phyloP scores from a whole-genome alignment of 306 rosid species.

The Fragaria ananassa region DNA sequence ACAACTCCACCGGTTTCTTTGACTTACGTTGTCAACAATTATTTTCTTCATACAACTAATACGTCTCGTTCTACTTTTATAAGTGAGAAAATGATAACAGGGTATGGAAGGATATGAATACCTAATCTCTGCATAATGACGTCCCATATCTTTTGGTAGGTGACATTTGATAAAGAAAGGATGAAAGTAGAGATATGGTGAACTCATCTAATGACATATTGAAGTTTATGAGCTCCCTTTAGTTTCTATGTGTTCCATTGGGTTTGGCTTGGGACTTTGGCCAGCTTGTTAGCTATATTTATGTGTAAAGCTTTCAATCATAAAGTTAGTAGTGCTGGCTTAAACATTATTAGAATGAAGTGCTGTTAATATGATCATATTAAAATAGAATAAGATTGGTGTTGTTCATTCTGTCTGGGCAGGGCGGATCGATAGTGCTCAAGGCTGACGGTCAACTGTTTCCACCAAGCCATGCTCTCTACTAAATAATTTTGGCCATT shows the following conservation, averaged over 20 bases:
- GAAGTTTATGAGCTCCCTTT: not conserved
- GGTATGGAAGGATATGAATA: not conserved
- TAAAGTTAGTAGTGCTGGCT: not conserved
- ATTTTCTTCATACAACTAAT: not conserved
- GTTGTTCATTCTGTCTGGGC: not conserved
- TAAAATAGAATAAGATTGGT: not conserved
- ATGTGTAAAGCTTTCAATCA: not conserved
- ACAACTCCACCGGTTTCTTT: constrained; percentile 17
- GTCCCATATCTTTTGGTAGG: constrained; percentile 3
- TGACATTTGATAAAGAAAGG: not conserved
- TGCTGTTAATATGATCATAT: not conserved
- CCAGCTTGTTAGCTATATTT: not conserved
- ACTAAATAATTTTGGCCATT: not conserved
- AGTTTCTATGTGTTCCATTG: not conserved
- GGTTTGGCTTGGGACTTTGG: not conserved
- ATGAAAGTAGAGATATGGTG: not conserved
- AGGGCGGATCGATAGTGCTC: not conserved
- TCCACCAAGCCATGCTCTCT: not conserved
- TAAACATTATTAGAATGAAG: not conserved
- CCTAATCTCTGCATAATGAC: constrained; percentile 2
- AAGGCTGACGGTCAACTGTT: not conserved
- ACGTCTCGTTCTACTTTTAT: not conserved
- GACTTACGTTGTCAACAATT: constrained; percentile 1
- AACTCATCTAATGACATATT: not conserved
- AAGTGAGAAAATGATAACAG: not conserved